phyloP scores from a whole-genome alignment of 2,329 filamentous ascomycete genomes.

The Diaporthe capsici region DNA sequence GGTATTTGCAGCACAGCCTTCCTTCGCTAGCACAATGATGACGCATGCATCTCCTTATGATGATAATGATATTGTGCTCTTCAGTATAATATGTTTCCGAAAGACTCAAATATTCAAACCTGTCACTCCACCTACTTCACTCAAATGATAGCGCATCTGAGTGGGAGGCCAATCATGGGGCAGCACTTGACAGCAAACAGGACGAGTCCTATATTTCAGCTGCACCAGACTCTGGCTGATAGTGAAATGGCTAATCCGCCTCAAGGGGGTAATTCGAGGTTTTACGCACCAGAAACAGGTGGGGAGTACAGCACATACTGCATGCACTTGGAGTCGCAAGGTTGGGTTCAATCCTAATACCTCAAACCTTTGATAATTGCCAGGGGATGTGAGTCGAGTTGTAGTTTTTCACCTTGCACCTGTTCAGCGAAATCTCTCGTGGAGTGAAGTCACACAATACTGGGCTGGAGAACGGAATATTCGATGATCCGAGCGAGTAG shows the following conservation, averaged over 20 bases:
- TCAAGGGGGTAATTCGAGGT: not conserved
- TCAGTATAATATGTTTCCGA: not conserved
- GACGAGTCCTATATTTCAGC: not conserved
- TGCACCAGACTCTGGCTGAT: not conserved
- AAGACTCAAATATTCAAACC: not conserved
- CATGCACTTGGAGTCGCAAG: not conserved
- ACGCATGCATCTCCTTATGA: not conserved
- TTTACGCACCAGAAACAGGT: not conserved
- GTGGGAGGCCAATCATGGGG: not conserved
- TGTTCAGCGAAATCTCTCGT: not conserved
- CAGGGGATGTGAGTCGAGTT: not conserved
- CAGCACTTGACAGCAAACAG: not conserved
- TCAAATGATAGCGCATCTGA: not conserved
- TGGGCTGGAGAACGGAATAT: too few species aligned
- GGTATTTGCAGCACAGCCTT: not conserved
- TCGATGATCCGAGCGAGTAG: not conserved
- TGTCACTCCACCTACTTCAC: not conserved
- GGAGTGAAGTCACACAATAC: too few species aligned
- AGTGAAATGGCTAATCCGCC: not conserved
- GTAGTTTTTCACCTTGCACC: not conserved
- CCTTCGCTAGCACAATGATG: not conserved
- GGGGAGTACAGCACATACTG: not conserved
- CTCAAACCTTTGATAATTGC: not conserved
- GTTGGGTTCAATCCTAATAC: not conserved
- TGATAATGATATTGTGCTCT: not conserved